A percentile compares a stretch with the other conserved stretches of the same genome.
Conservation (phyloP, 345 rosid species). For the Gossypium longicalyx region DNA sequence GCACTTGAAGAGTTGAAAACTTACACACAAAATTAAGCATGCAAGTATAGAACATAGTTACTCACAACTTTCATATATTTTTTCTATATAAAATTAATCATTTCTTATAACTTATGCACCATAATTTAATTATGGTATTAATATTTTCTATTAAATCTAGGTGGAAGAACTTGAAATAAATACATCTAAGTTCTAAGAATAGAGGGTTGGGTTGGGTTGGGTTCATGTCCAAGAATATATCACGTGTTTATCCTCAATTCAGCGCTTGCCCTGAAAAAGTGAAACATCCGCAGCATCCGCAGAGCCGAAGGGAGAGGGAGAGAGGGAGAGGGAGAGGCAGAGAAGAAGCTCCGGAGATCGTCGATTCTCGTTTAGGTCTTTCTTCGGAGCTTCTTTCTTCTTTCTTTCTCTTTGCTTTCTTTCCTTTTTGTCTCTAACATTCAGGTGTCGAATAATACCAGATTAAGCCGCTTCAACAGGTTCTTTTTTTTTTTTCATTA, state of each 20-base stretch:
- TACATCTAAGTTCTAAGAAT: neutral
- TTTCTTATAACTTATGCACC: too few relatives aligned
- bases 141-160: too few relatives aligned
- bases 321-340: slow-evolving; percentile 9
- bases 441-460: neutral
- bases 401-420: neutral
- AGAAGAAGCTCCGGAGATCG: slow-evolving; percentile 17
- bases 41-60: too few relatives aligned
- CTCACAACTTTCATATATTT: too few relatives aligned
- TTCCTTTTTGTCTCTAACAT: neutral
- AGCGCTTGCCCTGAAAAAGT: neutral
- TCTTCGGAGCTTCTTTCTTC: slow-evolving; percentile 19
- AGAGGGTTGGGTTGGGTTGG: neutral
- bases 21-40: too few relatives aligned
- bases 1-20: too few relatives aligned
- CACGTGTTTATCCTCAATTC: neutral
- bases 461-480: neutral
- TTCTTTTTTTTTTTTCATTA: neutral
- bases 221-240: neutral
- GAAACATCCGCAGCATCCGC: neutral
- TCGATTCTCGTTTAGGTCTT: neutral
- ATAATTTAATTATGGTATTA: too few relatives aligned
- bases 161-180: too few relatives aligned
- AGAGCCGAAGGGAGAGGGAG: neutral
- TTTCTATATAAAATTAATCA: too few relatives aligned